A percentile compares a stretch with the other conserved stretches of the same genome.
These are phyloP conservation scores for Avena eriantha DNA, from an alignment of 176 grass and related monocot species.

Conservation along the genomic window DNA sequence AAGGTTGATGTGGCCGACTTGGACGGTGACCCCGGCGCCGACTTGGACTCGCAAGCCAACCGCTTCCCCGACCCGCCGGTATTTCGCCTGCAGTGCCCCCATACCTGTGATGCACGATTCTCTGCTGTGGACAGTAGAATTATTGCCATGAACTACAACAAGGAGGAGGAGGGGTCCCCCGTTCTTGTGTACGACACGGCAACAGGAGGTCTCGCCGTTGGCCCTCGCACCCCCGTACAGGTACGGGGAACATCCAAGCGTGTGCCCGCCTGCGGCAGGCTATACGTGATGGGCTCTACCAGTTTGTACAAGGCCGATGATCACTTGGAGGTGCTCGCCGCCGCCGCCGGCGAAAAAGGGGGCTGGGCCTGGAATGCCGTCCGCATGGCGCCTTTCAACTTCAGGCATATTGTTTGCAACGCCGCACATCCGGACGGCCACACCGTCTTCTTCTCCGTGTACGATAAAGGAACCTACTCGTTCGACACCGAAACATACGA, in stretches of 20 bases:
- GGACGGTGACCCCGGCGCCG: neutral
- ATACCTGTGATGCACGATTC: neutral
- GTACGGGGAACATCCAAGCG: neutral
- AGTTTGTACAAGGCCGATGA: neutral
- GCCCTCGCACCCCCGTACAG: neutral
- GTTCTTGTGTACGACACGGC: conserved; percentile 1
- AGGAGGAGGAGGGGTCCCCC: neutral
- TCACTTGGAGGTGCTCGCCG: conserved; percentile 2
- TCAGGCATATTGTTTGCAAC: neutral
- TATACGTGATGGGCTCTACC: neutral
- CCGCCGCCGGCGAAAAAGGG: neutral
- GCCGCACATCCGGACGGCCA: conserved; percentile 4
- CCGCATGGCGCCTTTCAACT: neutral
- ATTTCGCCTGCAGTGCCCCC: neutral
- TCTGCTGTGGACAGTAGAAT: neutral
- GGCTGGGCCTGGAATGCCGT: neutral
- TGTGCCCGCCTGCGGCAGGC: neutral
- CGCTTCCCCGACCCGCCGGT: conserved; percentile 9
- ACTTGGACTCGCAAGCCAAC: conserved; percentile 11
- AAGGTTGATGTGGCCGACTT: conserved; percentile 13
- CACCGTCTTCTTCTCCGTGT: conserved; percentile 25
- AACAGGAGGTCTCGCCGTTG: conserved; percentile 13
- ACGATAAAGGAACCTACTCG: neutral
- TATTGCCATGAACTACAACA: neutral
- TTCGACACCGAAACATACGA: conserved; percentile 1